phyloP scores from a whole-genome alignment of 2,329 filamentous ascomycete species.

The Penicillium polonicum region DNA sequence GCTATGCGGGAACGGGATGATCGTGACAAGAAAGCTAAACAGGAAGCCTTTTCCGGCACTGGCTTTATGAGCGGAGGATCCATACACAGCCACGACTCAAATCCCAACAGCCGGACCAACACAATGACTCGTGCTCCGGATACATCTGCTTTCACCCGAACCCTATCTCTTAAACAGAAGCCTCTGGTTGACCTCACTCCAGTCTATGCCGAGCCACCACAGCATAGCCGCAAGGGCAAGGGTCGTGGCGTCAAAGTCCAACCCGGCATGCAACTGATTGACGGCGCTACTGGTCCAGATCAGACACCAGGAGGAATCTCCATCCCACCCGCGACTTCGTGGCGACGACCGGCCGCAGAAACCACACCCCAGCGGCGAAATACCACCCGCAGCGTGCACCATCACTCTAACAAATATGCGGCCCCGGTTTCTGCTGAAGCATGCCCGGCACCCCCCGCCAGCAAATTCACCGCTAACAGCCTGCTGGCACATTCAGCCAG shows the following conservation, averaged over 20 bases:
- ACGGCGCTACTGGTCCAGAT: conserved; percentile 44
- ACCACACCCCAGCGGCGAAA: conserved; percentile 26
- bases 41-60: conserved; percentile 50
- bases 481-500: conserved; percentile 35
- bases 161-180: conserved; percentile 48
- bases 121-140: conserved; percentile 34
- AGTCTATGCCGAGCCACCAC: conserved; percentile 61
- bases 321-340: conserved; percentile 42
- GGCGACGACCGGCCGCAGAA: conserved; percentile 34
- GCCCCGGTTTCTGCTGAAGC: conserved; percentile 12
- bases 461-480: conserved; percentile 39
- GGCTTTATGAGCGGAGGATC: conserved; percentile 52
- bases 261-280: conserved; percentile 40
- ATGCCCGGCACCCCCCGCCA: conserved; percentile 12
- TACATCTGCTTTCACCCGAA: conserved; percentile 41
- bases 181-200: conserved; percentile 69
- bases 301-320: conserved; percentile 32
- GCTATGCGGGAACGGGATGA: conserved; percentile 43
- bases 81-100: conserved; percentile 36
- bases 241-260: conserved; percentile 47
- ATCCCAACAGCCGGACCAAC: conserved; percentile 32
- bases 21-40: conserved; percentile 35
- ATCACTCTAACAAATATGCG: conserved; percentile 14
- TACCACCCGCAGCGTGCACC: conserved; percentile 32
- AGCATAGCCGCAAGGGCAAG: conserved; percentile 37